A percentile compares a stretch with the other conserved stretches of the same genome.
Evolutionary conservation across 768 basidiomycete species (phyloP).

Genomic region (Psilocybe tampanensis): DNA sequence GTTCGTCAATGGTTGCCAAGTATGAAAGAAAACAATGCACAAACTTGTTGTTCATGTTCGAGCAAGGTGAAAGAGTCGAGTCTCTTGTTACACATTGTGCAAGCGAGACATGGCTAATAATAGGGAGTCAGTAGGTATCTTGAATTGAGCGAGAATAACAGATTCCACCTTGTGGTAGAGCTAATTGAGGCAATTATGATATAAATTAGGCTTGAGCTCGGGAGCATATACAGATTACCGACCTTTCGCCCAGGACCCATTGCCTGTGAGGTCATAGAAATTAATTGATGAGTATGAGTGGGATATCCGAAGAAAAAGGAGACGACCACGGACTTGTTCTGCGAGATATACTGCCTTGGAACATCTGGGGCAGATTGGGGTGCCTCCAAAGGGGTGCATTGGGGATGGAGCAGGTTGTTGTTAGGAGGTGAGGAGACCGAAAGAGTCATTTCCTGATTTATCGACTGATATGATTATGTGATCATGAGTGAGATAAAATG

Average conservation of each 20-base stretch:
- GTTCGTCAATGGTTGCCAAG: not conserved
- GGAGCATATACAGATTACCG: conserved; percentile 21
- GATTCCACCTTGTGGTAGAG: conserved; percentile 74
- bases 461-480: conserved; percentile 23
- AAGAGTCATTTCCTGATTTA: conserved; percentile 18
- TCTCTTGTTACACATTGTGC: conserved; percentile 74
- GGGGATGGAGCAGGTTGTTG: not conserved
- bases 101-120: conserved; percentile 75
- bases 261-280: conserved; percentile 46
- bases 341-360: conserved; percentile 82
- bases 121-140: not conserved
- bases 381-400: conserved; percentile 77
- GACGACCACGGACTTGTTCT: conserved; percentile 63
- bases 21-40: conserved; percentile 21
- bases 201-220: not conserved
- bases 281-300: not conserved
- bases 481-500: conserved; percentile 19
- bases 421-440: conserved; percentile 10
- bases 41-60: conserved; percentile 82
- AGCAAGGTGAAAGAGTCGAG: conserved; percentile 77
- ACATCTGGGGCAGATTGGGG: conserved; percentile 75
- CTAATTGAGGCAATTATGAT: conserved; percentile 34
- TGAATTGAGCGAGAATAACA: not conserved
- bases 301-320: not conserved
- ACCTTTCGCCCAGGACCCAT: conserved; percentile 92